Base-by-base conservation (phyloP, 1,284 basidiomycete genomes). In the Puccinia brachypodii region DNA sequence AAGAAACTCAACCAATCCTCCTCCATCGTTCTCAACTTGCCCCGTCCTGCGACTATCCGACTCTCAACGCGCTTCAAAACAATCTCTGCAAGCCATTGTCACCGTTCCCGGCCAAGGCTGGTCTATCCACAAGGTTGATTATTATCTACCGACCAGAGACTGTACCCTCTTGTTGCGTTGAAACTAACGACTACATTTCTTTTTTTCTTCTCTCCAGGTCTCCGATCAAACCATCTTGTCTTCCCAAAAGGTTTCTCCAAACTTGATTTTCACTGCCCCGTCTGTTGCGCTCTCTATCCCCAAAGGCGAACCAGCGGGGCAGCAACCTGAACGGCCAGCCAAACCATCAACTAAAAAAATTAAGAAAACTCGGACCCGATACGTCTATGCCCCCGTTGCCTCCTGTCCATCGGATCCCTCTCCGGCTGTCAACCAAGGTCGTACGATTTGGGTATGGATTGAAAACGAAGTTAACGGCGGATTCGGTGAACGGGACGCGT, bases 71-170 rank as follows among this genome's bases (percentile, higher is more conserved):
- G 33, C 53, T 33, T 44, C 58, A 22, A 76, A 62, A 44, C 58
- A 44, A 50, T 25, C 75, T 14, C 42, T 47, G 28, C 75, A 76
- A n/a, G 75, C 47, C 40, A 50, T 76, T 36, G 62, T 66, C 36
- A 76, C 75, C 25, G 75, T 76, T 31, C 75, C 75, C 33, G 75
- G 75, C 47, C 58, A 76, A 50, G 75, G 75, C 40, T 76, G 75
- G 75, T 76, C 75, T 44, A 76, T 76, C 31, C 75, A 76, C 44
- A 76, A 76, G 56, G 75, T 76, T 33, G 9, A 33, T 28, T 13
- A 19, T 25, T 33, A 4, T 25, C 11, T 40, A 11, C 19, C 19
- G 9, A n/a, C 13, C 38, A 19, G 25, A 13, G 22, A 28, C 7
- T 8, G 2, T 6, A 11, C 58, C 56, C 28, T 62, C 19, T 76